Evolutionary conservation across 805 yeast genomes (phyloP).

Genomic region (Metschnikowia kofuensis): DNA sequence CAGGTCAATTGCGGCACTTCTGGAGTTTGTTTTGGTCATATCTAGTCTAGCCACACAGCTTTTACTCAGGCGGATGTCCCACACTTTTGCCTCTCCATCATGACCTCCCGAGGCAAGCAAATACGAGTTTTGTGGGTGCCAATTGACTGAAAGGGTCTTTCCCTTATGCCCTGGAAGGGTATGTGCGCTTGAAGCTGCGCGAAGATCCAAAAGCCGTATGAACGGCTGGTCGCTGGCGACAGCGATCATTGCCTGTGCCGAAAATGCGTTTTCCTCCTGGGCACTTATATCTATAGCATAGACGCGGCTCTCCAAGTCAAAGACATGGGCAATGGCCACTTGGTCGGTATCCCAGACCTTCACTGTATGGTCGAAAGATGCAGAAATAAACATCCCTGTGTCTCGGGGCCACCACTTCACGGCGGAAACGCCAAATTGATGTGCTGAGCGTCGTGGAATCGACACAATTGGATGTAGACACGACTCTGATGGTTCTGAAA

Average conservation of each 20-base stretch:
- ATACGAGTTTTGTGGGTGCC: constrained; percentile 68
- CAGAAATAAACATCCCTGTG: constrained; percentile 78
- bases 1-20: constrained; percentile 9
- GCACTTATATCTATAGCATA: constrained; percentile 60
- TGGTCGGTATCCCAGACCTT: constrained; percentile 79
- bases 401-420: constrained; percentile 89
- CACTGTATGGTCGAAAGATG: constrained; percentile 75
- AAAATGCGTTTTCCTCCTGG: constrained; percentile 16
- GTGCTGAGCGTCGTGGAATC: constrained; percentile 43
- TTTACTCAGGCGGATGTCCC: constrained; percentile 78
- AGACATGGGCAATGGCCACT: constrained; percentile 63
- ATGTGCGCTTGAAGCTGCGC: constrained; percentile 72
- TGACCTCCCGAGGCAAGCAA: constrained; percentile 76
- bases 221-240: constrained; percentile 69
- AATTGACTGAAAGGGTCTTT: constrained; percentile 56
- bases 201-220: constrained; percentile 66
- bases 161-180: constrained; percentile 63
- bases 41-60: constrained; percentile 66
- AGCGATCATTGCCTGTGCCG: constrained; percentile 53
- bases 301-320: constrained; percentile 59
- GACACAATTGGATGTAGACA: constrained; percentile 25
- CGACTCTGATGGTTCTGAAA: neutral
- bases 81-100: constrained; percentile 74
- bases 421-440: constrained; percentile 69
- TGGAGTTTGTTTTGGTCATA: constrained; percentile 42